Evolutionary conservation across 2,329 filamentous ascomycete genomes (phyloP).

Genomic region (Neofusicoccum laricinum): DNA sequence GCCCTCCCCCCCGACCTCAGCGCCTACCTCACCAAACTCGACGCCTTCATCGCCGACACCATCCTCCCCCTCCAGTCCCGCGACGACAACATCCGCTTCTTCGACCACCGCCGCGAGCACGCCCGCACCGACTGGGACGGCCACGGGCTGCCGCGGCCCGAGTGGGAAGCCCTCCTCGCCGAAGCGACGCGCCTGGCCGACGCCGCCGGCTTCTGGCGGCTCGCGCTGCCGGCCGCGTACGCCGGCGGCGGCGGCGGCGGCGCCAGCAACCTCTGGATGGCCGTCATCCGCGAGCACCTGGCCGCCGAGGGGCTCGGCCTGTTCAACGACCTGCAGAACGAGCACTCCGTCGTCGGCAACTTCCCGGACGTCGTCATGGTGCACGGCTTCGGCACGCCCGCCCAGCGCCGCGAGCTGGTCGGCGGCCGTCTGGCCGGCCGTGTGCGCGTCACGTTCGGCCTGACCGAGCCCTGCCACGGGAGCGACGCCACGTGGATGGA

Average conservation of each 20-base stretch:
- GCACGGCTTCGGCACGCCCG: slow-evolving; percentile 54
- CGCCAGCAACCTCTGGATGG: slow-evolving; percentile 61
- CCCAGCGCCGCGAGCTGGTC: slow-evolving; percentile 56
- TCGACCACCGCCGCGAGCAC: slow-evolving; percentile 63
- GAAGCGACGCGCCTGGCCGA: slow-evolving; percentile 54
- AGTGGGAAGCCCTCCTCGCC: slow-evolving; percentile 57
- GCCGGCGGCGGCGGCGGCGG: slow-evolving; percentile 56
- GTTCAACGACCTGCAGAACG: slow-evolving; percentile 63
- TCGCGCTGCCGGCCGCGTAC: slow-evolving; percentile 55
- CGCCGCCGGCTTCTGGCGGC: slow-evolving; percentile 59
- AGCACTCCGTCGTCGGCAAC: slow-evolving; percentile 62
- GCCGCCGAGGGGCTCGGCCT: slow-evolving; percentile 58
- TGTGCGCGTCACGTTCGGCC: slow-evolving; percentile 58
- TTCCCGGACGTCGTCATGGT: slow-evolving; percentile 63
- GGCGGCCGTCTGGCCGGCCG: slow-evolving; percentile 51
- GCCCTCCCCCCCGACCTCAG: slow-evolving; percentile 52
- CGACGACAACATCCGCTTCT: slow-evolving; percentile 62
- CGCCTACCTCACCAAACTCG: slow-evolving; percentile 49
- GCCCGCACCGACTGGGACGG: slow-evolving; percentile 61
- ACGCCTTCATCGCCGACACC: slow-evolving; percentile 55
- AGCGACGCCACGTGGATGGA: slow-evolving; percentile 63
- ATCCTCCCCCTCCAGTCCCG: slow-evolving; percentile 55
- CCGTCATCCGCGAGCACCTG: slow-evolving; percentile 59
- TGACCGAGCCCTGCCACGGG: slow-evolving; percentile 62
- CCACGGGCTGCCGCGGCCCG: slow-evolving; percentile 53